Evolutionary conservation across 306 rosid genomes (phyloP), one percentile per base, ranked within the genome.

Genomic region (Lathyrus tuberosus): DNA sequence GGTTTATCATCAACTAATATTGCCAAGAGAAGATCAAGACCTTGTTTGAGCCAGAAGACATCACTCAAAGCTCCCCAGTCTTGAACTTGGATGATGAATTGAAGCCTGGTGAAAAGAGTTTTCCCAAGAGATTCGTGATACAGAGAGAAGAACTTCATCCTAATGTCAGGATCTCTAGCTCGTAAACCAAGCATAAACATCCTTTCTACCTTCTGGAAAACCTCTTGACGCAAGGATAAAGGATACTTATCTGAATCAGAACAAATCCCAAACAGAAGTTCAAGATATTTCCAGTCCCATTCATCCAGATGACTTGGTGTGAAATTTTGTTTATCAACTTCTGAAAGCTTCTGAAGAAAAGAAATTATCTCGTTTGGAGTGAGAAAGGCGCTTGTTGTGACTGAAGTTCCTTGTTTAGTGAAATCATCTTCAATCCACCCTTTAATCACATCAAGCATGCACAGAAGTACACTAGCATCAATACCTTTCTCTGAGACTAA

Each of bases 11-110:
- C 99, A 42, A 91, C 97, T 68, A 95, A 81, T 76, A 95, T 84
- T 64, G 99, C 99, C 43, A 95, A 78, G 79, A 95, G 95, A 76
- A 91, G 95, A 85, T 95, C 99, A 61, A 95, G 99, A 72, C 99
- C 99, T 81, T 95, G 99, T 76, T 95, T 95, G 81, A 95, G 96
- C 99, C 99, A 95, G 81, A 95, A 95, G 76, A 89, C 92, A 78
- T 91, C 97, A 76, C 96, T 87, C 83, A 95, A 81, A 65, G 97
- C 95, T 74, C 83, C 96, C 99, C 99, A 95, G 38, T 95, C 93
- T 76, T 95, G 99, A 77, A 69, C 8, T 73, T 95, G 97, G 79
- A 95, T 89, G 60, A 95, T 87, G 82, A 81, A 95, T 69, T 89
- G 97, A 56, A n/a, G n/a, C n/a, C n/a, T n/a, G n/a, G n/a, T n/a